These are phyloP conservation scores for Eremochloa ophiuroides DNA, from an alignment of 176 grass and related monocot genomes.

Conservation along the genomic window DNA sequence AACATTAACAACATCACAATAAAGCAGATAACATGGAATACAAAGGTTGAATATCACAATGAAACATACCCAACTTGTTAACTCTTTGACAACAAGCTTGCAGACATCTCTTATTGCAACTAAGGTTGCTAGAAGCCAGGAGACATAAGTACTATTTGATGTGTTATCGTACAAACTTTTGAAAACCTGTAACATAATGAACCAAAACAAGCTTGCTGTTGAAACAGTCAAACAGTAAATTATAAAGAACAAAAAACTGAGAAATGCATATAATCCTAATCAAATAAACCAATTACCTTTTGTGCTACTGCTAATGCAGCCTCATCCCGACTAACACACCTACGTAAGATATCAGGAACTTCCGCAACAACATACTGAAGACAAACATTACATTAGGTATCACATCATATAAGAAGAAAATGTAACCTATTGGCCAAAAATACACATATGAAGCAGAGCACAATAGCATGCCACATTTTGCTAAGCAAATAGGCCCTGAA, in stretches of 20 bases:
- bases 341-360: constrained; percentile 74
- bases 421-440: background rate
- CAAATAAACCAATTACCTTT: constrained; percentile 42
- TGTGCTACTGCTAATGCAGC: constrained; percentile 77
- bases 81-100: constrained; percentile 85
- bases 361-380: constrained; percentile 67
- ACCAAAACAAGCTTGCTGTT: background rate
- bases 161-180: constrained; percentile 76
- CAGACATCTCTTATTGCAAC: constrained; percentile 73
- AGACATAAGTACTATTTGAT: constrained; percentile 52
- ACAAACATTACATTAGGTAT: constrained; percentile 12
- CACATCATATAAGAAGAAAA: constrained; percentile 3
- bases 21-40: background rate
- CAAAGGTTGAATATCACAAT: background rate
- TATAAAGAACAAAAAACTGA: constrained; percentile 1
- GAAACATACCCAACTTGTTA: constrained; percentile 70
- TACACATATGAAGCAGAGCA: background rate
- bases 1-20: background rate
- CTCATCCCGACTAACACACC: constrained; percentile 74
- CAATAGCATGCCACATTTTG: background rate
- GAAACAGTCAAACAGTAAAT: background rate
- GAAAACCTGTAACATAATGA: constrained; percentile 52
- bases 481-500: background rate
- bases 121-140: constrained; percentile 59
- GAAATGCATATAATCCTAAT: background rate